Base-by-base conservation (phyloP, 306 rosid species). In the Vigna unguiculata region DNA sequence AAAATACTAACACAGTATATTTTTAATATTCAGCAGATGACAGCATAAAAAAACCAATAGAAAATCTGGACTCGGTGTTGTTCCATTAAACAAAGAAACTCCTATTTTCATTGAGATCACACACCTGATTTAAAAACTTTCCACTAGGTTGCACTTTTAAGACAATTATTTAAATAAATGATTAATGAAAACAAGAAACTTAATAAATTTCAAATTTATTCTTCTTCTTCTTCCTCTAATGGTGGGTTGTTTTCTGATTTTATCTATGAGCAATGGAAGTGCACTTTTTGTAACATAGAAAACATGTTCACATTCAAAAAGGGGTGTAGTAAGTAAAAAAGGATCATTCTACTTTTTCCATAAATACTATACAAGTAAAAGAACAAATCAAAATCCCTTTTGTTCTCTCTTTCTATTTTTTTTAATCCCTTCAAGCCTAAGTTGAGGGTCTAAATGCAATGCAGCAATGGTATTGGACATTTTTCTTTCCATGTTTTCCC, bases 371-470 rank as follows among this genome's bases (percentile, higher is more conserved):
- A 25, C 12, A 53, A 80, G 22, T 45, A 64, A 74, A 76, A 76
- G 78, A 30, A 62, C 62, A 70, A 76, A 73, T 76, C 25, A 72
- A 80, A 65, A 34, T n/a, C 25, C 17, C 74, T 47, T 7, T 22
- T 12, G 15, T 32, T 53, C 38, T 65, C 78, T 71, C 78, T 86
- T 83, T 77, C 75, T 52, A 21, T 34, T 64, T 53, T 68, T 28
- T 70, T 66, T 43, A 73, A 74, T 83, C 83, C 77, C 93, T 87
- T 87, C 81, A 17, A 38, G 69, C 73, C 80, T 70, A 89, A 81
- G 91, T 34, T 13, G 81, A 73, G 68, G 70, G 64, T 54, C 63
- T 64, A 82, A 72, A 70, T 48, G 83, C 72, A 61, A 53, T 61
- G 82, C 79, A 48, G 82, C 72, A 61, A 53, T 61, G 81, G 81